Percentiles rank a stretch among this genome's conserved stretches.
Conservation (phyloP, 768 basidiomycete genomes). For the Rhizopogon sp. region DNA sequence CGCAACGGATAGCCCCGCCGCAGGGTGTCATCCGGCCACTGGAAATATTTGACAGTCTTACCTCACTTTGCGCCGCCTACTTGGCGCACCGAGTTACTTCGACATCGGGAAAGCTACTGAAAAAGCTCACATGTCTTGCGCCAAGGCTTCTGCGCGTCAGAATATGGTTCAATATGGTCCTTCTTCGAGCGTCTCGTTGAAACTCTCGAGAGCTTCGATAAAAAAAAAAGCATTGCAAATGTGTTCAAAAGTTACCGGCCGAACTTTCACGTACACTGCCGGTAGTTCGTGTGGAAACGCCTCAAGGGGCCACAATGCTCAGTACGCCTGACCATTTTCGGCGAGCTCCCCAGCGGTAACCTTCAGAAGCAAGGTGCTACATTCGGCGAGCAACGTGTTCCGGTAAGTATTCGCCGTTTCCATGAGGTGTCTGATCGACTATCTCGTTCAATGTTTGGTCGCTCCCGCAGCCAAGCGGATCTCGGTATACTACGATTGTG, state of each 20-base stretch:
- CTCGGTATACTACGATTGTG: neutral
- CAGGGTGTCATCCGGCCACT: neutral
- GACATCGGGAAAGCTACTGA: neutral
- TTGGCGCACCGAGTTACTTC: neutral
- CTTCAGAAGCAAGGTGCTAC: neutral
- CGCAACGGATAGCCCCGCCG: neutral
- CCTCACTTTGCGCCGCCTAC: neutral
- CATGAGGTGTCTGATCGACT: neutral
- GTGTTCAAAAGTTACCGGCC: neutral
- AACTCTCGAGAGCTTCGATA: neutral
- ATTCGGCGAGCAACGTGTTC: slow-evolving; percentile 1
- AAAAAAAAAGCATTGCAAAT: neutral
- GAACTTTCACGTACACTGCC: neutral
- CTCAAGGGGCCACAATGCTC: neutral
- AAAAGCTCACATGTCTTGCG: neutral
- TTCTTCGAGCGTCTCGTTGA: neutral
- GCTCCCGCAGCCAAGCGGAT: neutral
- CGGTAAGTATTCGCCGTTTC: slow-evolving; percentile 1
- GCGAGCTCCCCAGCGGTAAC: neutral
- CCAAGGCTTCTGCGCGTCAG: neutral
- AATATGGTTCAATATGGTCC: neutral
- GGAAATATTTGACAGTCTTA: neutral
- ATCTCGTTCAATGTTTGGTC: neutral
- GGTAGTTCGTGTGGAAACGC: neutral
- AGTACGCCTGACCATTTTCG: neutral